A percentile compares a stretch with the other conserved stretches of the same genome.
Conservation (phyloP, 768 basidiomycete genomes). For the Mycena chlorophos region DNA sequence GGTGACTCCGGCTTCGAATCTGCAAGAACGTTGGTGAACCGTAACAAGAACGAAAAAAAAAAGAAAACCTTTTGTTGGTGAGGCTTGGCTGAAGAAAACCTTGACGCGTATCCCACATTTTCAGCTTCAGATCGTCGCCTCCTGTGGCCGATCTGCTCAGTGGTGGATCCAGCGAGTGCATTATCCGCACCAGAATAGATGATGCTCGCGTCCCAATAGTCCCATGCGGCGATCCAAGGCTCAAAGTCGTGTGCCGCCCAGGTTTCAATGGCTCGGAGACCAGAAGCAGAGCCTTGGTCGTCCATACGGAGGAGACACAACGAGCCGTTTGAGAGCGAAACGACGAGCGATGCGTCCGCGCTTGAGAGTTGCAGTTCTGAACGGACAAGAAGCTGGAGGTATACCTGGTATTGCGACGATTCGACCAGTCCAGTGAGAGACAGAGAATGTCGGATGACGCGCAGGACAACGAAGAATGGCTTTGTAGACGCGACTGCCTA, state of each 20-base stretch:
- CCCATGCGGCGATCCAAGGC: slow-evolving; percentile 91
- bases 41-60: not conserved
- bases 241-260: slow-evolving; percentile 95
- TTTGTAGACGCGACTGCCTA: slow-evolving; percentile 43
- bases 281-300: slow-evolving; percentile 33
- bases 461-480: slow-evolving; percentile 47
- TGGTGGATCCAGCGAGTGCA: not conserved
- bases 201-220: slow-evolving; percentile 78
- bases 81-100: slow-evolving; percentile 60
- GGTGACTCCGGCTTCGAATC: slow-evolving; percentile 92
- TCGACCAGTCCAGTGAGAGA: slow-evolving; percentile 93
- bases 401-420: slow-evolving; percentile 44
- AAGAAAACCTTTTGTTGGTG: slow-evolving; percentile 65
- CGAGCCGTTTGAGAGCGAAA: slow-evolving; percentile 80
- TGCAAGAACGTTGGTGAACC: slow-evolving; percentile 34
- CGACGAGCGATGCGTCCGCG: slow-evolving; percentile 58
- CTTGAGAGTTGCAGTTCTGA: slow-evolving; percentile 32
- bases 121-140: slow-evolving; percentile 89
- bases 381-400: not conserved
- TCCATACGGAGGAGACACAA: slow-evolving; percentile 59
- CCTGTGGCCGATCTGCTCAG: slow-evolving; percentile 45
- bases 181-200: slow-evolving; percentile 79
- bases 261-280: slow-evolving; percentile 47
- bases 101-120: slow-evolving; percentile 85
- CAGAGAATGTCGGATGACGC: slow-evolving; percentile 64